A percentile compares a stretch with the other conserved stretches of the same genome.
phyloP scores from a whole-genome alignment of 1,139 yeast genomes.

The Sugiyamaella japonica region DNA sequence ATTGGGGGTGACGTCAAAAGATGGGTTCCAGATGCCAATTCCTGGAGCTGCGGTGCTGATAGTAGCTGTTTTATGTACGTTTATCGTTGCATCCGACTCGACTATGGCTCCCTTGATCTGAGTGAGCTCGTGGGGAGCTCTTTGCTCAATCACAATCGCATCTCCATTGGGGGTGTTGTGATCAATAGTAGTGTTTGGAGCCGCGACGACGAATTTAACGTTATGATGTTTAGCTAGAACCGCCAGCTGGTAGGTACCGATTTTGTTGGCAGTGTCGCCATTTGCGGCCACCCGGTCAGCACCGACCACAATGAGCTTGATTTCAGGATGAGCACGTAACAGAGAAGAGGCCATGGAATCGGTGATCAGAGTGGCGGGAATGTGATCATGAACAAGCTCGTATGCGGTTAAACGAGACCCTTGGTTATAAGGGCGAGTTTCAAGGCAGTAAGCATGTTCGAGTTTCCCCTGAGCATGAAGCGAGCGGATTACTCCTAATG shows the following conservation, averaged over 20 bases:
- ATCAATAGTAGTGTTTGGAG: slow-evolving; percentile 91
- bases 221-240: slow-evolving; percentile 56
- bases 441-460: slow-evolving; percentile 80
- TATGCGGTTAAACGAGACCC: slow-evolving; percentile 93
- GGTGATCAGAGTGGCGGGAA: slow-evolving; percentile 85
- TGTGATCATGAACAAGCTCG: slow-evolving; percentile 78
- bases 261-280: slow-evolving; percentile 96
- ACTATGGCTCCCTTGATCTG: slow-evolving; percentile 68
- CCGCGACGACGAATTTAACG: slow-evolving; percentile 87
- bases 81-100: slow-evolving; percentile 35
- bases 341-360: slow-evolving; percentile 91
- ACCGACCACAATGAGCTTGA: slow-evolving; percentile 90
- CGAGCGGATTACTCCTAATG: slow-evolving; percentile 85
- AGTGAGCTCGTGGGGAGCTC: slow-evolving; percentile 79
- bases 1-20: slow-evolving; percentile 91
- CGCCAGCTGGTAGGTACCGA: slow-evolving; percentile 92
- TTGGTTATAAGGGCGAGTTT: slow-evolving; percentile 95
- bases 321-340: slow-evolving; percentile 51
- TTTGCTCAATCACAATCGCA: slow-evolving; percentile 79
- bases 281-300: slow-evolving; percentile 88
- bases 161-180: slow-evolving; percentile 63
- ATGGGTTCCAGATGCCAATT: slow-evolving; percentile 91
- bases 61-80: slow-evolving; percentile 35
- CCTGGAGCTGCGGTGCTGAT: slow-evolving; percentile 88
- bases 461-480: slow-evolving; percentile 48